Percentiles rank a stretch among this genome's conserved stretches.
Evolutionary conservation across 768 basidiomycete genomes (phyloP).

Genomic region (Leucogyrophana mollusca): DNA sequence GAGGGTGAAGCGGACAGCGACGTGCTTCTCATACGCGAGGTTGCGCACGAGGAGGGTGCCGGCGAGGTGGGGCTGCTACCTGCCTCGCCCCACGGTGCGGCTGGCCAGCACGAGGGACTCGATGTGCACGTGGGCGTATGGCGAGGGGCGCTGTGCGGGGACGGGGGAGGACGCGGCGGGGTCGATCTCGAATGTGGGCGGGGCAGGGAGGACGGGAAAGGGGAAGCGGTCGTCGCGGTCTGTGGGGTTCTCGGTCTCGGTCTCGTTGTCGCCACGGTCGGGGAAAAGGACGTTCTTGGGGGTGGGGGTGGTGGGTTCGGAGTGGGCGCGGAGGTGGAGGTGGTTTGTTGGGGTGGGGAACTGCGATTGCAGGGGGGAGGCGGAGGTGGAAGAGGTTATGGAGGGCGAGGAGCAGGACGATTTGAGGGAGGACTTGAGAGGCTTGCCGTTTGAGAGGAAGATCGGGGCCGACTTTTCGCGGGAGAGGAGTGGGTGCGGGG

Average conservation of each 20-base stretch:
- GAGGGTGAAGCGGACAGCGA: constrained; percentile 85
- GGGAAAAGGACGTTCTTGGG: constrained; percentile 89
- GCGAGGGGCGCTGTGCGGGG: constrained; percentile 1
- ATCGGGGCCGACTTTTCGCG: constrained; percentile 42
- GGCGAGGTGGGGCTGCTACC: constrained; percentile 47
- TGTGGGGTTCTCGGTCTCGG: constrained; percentile 41
- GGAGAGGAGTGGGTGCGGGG: constrained; percentile 20
- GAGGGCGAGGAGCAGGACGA: constrained; percentile 25
- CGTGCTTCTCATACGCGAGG: constrained; percentile 80
- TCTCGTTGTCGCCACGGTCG: constrained; percentile 53
- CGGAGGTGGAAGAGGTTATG: too few relatives aligned
- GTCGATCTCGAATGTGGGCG: constrained; percentile 19
- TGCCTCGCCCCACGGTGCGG: too few relatives aligned
- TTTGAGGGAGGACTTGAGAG: constrained; percentile 86
- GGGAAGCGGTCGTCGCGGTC: constrained; percentile 8
- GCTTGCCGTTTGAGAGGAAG: constrained; percentile 73
- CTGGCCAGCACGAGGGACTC: too few relatives aligned
- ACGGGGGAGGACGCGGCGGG: constrained; percentile 14
- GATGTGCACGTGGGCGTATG: constrained; percentile 31
- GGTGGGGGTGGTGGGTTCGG: constrained; percentile 62
- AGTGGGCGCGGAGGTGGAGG: constrained; percentile 37
- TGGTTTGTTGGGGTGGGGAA: constrained; percentile 5
- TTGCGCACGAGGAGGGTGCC: constrained; percentile 87
- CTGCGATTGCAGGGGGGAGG: background rate
- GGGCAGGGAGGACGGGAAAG: constrained; percentile 23